Conservation (phyloP, 441 rosid species). For the Pelargonium myrrhifolium region DNA sequence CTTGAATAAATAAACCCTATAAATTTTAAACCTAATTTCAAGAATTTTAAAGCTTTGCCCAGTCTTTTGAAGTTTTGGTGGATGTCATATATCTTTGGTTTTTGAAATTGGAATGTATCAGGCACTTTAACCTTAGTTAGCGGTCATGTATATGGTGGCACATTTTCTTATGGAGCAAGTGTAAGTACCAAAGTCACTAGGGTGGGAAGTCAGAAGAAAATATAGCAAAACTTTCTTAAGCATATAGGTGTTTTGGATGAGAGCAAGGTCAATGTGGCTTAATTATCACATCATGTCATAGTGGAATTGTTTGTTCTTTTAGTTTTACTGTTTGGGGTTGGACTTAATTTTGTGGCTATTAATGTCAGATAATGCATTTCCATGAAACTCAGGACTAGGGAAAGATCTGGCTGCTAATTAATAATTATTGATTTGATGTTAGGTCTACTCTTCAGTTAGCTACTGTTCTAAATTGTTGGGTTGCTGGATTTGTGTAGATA, state of each 20-base stretch:
- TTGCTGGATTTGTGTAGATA: constrained; percentile 38
- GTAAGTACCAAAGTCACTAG: not conserved
- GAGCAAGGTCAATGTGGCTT: not conserved
- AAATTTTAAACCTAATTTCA: too few species aligned
- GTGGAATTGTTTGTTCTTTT: not conserved
- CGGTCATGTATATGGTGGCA: not conserved
- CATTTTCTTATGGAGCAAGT: not conserved
- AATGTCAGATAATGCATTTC: not conserved
- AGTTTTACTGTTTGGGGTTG: not conserved
- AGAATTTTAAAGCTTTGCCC: too few species aligned
- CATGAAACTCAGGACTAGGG: not conserved
- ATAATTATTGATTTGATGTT: not conserved
- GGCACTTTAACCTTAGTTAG: not conserved
- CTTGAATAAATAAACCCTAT: too few species aligned
- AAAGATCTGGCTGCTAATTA: not conserved
- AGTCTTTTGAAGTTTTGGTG: too few species aligned
- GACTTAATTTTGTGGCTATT: not conserved
- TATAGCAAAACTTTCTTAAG: too few species aligned
- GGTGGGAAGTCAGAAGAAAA: not conserved
- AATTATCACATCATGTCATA: not conserved
- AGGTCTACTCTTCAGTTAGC: not conserved
- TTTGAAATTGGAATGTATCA: not conserved
- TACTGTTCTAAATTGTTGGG: constrained; percentile 13
- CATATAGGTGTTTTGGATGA: not conserved
- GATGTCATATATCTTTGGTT: too few species aligned